Evolutionary conservation across 2,329 filamentous ascomycete genomes (phyloP), one percentile per base, ranked within the genome.

Genomic region (Mariannaea sp.): DNA sequence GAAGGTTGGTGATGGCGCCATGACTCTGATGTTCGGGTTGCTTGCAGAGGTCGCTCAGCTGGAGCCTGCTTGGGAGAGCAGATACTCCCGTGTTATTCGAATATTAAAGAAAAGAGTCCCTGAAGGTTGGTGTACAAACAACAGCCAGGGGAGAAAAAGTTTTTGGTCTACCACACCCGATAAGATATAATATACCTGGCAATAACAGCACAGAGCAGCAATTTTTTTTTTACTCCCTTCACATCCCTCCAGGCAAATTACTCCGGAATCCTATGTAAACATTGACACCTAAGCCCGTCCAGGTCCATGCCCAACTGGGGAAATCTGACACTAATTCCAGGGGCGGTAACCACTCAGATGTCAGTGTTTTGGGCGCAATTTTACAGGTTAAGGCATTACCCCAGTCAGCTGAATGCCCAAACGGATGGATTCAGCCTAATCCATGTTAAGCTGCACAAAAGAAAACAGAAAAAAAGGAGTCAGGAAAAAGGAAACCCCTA

Each of bases 1-100:
- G 56, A 67, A 65, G 52, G 53, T 66, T 51, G 64, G 57, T 55
- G 52, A 40, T 45, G 59, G 59, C 36, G 57, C 51, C 63, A 65
- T 65, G 53, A 36, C 42, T 58, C 39, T 29, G 13, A 20, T 17
- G 44, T 16, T 24, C 44, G 29, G 42, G 16, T 22, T 29, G 17
- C 8, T 27, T 22, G 40, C 10, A 41, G 41, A 46, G 29, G 14
- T 49, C 20, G 35, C 41, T 32, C n/a, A 30, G 44, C 50, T 36
- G 29, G 22, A 48, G 38, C 44, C 26, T 42, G 50, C 43, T 10
- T 6, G 41, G n/a, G n/a, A 26, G 12, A 36, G 43, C 22, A 26
- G 24, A n/a, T 7, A 16, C 38, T 42, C 47, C 30, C 30, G 27
- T 35, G 16, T 49, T 36, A n/a, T n/a, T 43, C 35, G 36, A 43